phyloP scores from a whole-genome alignment of 2,329 filamentous ascomycete species.

The Xylariaceae sp. region DNA sequence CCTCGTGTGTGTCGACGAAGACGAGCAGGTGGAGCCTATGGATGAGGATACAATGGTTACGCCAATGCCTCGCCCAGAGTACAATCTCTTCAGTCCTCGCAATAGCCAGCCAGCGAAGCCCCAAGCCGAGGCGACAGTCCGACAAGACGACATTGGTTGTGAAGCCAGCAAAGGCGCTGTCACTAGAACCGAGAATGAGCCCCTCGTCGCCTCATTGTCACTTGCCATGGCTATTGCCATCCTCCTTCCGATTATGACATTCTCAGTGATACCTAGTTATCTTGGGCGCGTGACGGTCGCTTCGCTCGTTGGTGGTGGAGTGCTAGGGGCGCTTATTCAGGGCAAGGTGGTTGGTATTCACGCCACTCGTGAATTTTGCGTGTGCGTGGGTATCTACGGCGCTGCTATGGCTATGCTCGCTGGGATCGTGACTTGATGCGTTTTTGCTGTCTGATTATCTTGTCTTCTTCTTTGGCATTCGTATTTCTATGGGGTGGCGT shows the following conservation, averaged over 20 bases:
- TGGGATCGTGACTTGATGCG: constrained; percentile 11
- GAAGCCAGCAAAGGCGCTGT: constrained; percentile 9
- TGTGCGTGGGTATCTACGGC: constrained; percentile 31
- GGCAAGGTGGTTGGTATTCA: constrained; percentile 16
- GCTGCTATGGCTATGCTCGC: constrained; percentile 33
- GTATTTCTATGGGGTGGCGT: too few relatives aligned
- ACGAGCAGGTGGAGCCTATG: constrained; percentile 14
- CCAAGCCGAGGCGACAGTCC: constrained; percentile 8
- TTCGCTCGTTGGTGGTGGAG: constrained; percentile 44
- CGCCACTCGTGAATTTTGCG: constrained; percentile 16
- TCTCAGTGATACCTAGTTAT: constrained; percentile 53
- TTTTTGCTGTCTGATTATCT: too few relatives aligned
- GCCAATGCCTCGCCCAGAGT: constrained; percentile 13
- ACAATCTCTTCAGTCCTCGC: constrained; percentile 3
- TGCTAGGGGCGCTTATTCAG: constrained; percentile 28
- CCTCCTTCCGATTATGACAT: constrained; percentile 54
- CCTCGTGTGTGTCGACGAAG: constrained; percentile 40
- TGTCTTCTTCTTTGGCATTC: too few relatives aligned
- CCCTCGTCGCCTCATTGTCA: constrained; percentile 28
- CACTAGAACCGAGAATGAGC: constrained; percentile 1
- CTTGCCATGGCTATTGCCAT: constrained; percentile 45
- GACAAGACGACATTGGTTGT: constrained; percentile 8
- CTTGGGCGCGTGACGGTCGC: constrained; percentile 55
- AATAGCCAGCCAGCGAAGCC: constrained; percentile 8
- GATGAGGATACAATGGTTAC: constrained; percentile 17